Percentiles rank a stretch among this genome's conserved stretches.
These are phyloP conservation scores for Aureobasidium sp. DNA, from an alignment of 2,329 filamentous ascomycete species.

Conservation along the genomic window DNA sequence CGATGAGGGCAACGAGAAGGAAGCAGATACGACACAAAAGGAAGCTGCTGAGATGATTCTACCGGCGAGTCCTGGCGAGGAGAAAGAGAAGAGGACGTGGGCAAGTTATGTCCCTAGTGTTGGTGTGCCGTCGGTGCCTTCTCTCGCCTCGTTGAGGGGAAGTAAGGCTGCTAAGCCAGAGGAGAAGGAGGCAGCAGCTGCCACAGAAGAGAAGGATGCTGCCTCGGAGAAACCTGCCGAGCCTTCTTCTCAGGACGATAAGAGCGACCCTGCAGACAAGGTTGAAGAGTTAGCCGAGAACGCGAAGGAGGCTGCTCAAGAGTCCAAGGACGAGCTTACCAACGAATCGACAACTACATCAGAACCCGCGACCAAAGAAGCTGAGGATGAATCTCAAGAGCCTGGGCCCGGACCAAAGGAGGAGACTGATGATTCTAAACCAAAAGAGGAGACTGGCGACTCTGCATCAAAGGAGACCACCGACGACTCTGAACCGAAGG, in stretches of 20 bases:
- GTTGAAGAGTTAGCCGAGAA: slow-evolving; percentile 18
- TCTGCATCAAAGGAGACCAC: not conserved
- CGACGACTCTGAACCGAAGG: not conserved
- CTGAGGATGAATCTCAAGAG: not conserved
- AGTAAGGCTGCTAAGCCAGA: slow-evolving; percentile 21
- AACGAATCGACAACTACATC: not conserved
- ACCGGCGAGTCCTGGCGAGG: slow-evolving; percentile 21
- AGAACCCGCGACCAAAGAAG: not conserved
- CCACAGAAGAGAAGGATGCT: not conserved
- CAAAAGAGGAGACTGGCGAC: not conserved
- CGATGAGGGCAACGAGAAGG: slow-evolving; percentile 30
- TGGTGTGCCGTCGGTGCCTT: slow-evolving; percentile 10
- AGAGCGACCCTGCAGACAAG: not conserved
- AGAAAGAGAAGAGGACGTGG: slow-evolving; percentile 25
- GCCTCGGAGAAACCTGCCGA: not conserved
- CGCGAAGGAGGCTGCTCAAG: not conserved
- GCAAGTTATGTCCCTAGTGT: slow-evolving; percentile 28
- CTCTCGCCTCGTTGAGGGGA: slow-evolving; percentile 17
- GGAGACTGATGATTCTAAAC: not conserved
- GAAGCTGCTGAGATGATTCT: slow-evolving; percentile 20
- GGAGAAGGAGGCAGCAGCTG: slow-evolving; percentile 23
- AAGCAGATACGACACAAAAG: slow-evolving; percentile 27
- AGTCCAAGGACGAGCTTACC: not conserved
- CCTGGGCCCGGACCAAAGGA: not conserved
- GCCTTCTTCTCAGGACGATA: not conserved